These are phyloP conservation scores for Hirschfeldia incana DNA, from an alignment of 345 rosid species.

Conservation along the genomic window DNA sequence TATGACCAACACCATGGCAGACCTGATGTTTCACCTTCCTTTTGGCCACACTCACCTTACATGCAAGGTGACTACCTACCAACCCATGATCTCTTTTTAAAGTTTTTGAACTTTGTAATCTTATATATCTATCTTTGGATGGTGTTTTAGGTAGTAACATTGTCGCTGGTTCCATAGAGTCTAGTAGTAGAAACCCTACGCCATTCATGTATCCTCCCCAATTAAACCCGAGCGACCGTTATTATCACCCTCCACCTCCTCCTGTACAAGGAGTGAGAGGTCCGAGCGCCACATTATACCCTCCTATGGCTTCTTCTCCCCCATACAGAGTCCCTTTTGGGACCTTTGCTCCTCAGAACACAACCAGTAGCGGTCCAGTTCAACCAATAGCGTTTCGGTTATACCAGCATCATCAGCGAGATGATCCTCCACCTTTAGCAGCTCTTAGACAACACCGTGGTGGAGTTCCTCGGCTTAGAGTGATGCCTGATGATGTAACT, in stretches of 20 bases:
- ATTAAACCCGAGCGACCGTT: slow-evolving; percentile 47
- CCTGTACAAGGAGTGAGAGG: slow-evolving; percentile 65
- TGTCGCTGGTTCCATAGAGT: slow-evolving; percentile 53
- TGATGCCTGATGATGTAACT: slow-evolving; percentile 72
- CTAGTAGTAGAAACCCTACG: slow-evolving; percentile 55
- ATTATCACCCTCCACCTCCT: slow-evolving; percentile 47
- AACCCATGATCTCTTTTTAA: neutral
- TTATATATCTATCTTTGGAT: neutral
- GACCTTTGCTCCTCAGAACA: slow-evolving; percentile 45
- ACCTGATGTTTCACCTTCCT: slow-evolving; percentile 55
- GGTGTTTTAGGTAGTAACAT: slow-evolving; percentile 41
- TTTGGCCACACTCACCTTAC: slow-evolving; percentile 71
- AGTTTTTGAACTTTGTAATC: slow-evolving; percentile 10
- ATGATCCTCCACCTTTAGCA: slow-evolving; percentile 47
- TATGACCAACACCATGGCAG: slow-evolving; percentile 38
- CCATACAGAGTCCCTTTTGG: slow-evolving; percentile 42
- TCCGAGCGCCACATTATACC: slow-evolving; percentile 50
- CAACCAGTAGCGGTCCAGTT: slow-evolving; percentile 40
- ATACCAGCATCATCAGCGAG: too few species aligned
- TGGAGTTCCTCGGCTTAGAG: slow-evolving; percentile 68
- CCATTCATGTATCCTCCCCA: slow-evolving; percentile 45
- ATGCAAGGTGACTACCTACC: slow-evolving; percentile 56
- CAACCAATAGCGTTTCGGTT: slow-evolving; percentile 59
- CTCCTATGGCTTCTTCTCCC: slow-evolving; percentile 47
- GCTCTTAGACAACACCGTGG: slow-evolving; percentile 53